Base-by-base conservation (phyloP, 2,329 filamentous ascomycete species). In the Camillea tinctor region DNA sequence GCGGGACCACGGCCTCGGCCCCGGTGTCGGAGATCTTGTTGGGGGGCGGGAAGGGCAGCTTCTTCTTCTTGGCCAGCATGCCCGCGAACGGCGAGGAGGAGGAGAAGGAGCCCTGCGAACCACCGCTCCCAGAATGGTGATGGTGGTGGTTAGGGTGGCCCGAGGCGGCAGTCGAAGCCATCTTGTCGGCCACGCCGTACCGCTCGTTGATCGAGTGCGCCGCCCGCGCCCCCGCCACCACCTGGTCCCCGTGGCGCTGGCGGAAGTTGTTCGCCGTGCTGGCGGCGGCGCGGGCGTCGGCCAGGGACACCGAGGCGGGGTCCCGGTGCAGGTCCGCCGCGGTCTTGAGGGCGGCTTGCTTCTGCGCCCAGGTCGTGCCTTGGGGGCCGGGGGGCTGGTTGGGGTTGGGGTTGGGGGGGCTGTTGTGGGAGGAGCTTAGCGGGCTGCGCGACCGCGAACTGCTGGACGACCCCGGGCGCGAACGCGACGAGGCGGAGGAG, bases 231-330 rank as follows among this genome's bases (percentile, higher is more conserved):
- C 88, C 88, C 5, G 83, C 76, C 1, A 84, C 82, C 5, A 90
- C 84, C 71, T 91, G 86, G 19, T 88, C 88, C 3, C 88, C 85
- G 67, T 92, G 88, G 24, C 88, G 78, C 70, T 91, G 85, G 15
- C 87, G 86, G 72, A 92, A 90, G 69, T 89, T 88, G 64, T 86
- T 88, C 48, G 84, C 83, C 44, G 86, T 89, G 24, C 80, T 79
- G 1, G 84, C 88, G 15, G 86, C 84, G 48, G 79, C 75, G 60
- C 78, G 80, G 8, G 84, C 80, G 68, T 91, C 86, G 4, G 84
- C 75, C 2, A 87, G 64, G 0, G 85, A 87, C 1, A 89, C 84
- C 1, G 83, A 83, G 3, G 84, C 82, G 1, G 87, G 86, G 66
- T 89, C 81, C 63, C 84, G 85, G 55, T 82, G 83, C 58, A 89